phyloP scores from a whole-genome alignment of 768 basidiomycete species.

The Lactifluus piperatus region DNA sequence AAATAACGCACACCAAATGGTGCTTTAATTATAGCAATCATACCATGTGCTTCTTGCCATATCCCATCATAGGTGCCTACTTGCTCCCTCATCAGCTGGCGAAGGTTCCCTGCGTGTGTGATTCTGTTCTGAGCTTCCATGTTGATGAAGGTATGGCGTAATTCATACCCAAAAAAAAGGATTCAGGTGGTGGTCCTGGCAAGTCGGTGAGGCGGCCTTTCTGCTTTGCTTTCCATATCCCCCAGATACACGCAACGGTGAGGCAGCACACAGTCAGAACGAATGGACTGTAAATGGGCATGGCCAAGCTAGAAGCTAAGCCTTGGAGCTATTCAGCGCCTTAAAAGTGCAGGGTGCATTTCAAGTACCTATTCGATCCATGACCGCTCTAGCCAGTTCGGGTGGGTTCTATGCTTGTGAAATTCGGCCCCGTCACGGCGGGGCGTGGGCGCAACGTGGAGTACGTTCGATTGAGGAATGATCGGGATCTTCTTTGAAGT shows the following conservation, averaged over 20 bases:
- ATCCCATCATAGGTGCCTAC: conserved; percentile 6
- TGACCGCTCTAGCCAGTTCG: not conserved
- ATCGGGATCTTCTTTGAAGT: no score
- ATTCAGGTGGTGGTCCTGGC: conserved; percentile 9
- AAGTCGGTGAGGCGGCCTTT: not conserved
- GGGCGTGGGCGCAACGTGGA: not conserved
- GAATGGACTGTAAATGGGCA: not conserved
- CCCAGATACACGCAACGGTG: not conserved
- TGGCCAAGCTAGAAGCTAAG: not conserved
- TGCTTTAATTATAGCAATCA: conserved; percentile 9
- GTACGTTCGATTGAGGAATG: not conserved
- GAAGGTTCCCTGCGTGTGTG: conserved; percentile 1
- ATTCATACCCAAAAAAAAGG: conserved; percentile 12
- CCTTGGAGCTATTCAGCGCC: not conserved
- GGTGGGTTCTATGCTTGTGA: not conserved
- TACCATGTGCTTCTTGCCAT: conserved; percentile 5
- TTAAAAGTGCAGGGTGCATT: not conserved
- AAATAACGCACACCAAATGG: conserved; percentile 10
- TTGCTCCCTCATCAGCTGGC: conserved; percentile 12
- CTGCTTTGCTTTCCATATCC: not conserved
- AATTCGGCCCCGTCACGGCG: not conserved
- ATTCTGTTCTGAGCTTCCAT: not conserved
- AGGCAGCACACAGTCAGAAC: not conserved
- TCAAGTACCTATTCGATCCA: not conserved
- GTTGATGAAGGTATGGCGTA: not conserved